Evolutionary conservation across 495 filamentous ascomycete genomes (phyloP), one percentile per base, ranked within the genome.

Genomic region (Lichina pygmaea): DNA sequence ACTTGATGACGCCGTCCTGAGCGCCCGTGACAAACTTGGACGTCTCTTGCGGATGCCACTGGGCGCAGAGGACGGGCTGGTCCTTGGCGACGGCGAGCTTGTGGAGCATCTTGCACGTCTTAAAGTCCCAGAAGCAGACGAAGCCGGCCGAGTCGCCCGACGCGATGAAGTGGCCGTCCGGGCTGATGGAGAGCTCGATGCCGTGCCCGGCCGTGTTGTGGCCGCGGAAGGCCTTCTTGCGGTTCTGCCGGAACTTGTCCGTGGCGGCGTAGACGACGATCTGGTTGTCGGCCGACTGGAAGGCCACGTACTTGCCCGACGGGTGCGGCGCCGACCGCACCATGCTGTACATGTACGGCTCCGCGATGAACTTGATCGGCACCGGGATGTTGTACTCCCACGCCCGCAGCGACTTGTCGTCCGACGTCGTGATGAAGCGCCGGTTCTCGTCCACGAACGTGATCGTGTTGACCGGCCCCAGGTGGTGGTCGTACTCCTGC

Each of bases 301-400:
- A 91, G 13, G 83, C 78, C 24, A 93, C 80, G 59, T 84, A 86
- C 60, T 93, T 93, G 39, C 84, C 81, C 41, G 73, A 80, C 2
- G 89, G 89, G 52, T 97, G 89, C 15, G 77, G 58, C 0, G 82
- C 64, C 0, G 82, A 74, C 8, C 81, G 76, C 2, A 80, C 82
- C 62, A 95, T 75, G 13, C 81, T 71, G 60, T 84, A 95, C 86
- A 95, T 94, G 66, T 92, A 79, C 17, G 89, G 85, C 58, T 97
- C 91, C 37, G 86, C 85, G 54, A 83, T 81, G 62, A 84, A 78
- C 53, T 79, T 82, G 67, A 89, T 81, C 41, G 83, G 72, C 0
- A 93, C 84, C 6, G 86, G 86, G 55, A 97, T 95, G 49, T 81
- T 81, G 62, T 91, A 93, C 63, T 95, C 91, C 89, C 89, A 97